Evolutionary conservation across 2,329 filamentous ascomycete genomes (phyloP).

Genomic region (Stagonosporopsis rhizophila): DNA sequence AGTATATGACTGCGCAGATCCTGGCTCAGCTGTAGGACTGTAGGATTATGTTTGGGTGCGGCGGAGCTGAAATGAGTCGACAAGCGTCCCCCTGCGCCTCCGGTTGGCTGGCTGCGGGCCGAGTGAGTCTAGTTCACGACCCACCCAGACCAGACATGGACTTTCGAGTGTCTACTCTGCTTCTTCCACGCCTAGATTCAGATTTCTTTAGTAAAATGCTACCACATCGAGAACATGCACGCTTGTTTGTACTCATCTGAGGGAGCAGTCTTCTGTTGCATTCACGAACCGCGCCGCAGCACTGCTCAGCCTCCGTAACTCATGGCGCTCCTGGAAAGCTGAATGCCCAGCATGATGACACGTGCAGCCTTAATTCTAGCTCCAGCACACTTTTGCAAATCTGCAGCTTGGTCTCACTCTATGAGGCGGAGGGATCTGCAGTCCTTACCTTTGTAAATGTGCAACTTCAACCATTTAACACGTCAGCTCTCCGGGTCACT

Average conservation of each 20-base stretch:
- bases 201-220: too few species aligned
- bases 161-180: neutral
- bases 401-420: too few species aligned
- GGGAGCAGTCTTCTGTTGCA: neutral
- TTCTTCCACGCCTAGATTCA: neutral
- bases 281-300: slow-evolving; percentile 5
- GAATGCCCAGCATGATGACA: neutral
- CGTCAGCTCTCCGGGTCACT: too few species aligned
- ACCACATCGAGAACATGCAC: too few species aligned
- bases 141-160: neutral
- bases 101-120: slow-evolving; percentile 11
- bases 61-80: slow-evolving; percentile 21
- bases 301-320: slow-evolving; percentile 5
- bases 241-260: too few species aligned
- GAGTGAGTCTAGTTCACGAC: neutral
- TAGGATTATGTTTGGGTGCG: slow-evolving; percentile 11
- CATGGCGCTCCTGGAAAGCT: neutral
- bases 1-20: slow-evolving; percentile 9
- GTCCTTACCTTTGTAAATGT: too few species aligned
- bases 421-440: too few species aligned
- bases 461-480: too few species aligned
- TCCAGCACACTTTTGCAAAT: too few species aligned
- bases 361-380: too few species aligned
- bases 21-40: slow-evolving; percentile 18
- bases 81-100: slow-evolving; percentile 17